Base-by-base conservation (phyloP, 2,329 filamentous ascomycete genomes). In the Phialophora tarda region DNA sequence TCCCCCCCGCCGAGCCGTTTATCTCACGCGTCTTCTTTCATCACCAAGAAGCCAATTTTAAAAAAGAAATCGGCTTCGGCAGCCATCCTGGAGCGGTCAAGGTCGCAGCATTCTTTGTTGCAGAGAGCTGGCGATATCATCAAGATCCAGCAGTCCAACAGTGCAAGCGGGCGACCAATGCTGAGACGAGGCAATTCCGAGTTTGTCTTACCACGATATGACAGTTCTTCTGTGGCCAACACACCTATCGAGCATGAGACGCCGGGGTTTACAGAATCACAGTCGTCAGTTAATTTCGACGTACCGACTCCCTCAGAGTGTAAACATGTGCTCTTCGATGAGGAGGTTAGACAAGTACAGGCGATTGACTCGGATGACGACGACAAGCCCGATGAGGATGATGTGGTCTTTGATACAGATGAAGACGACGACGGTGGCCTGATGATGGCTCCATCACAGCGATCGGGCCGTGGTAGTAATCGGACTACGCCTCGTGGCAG, bases 61-160 rank as follows among this genome's bases (percentile, higher is more conserved):
- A 98, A 98, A 81, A 98, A 97, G 83, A 88, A 93, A 71, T 97
- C 92, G 78, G 94, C 96, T 84, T 98, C 94, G 0, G 94, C 98
- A 78, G 86, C 96, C 50, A 97, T 98, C 87, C 85, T 98, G 8
- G 93, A 97, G 76, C 87, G 89, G 69, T 97, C 93, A 0, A 78
- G 97, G 7, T 96, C 93, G 1, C 89, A 92, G 1, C 94, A 93
- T 2, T 97, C 93, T 4, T 84, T 98, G 17, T 81, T 98, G 21
- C 94, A 96, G 78, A 92, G 96, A 78, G 93, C 93, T 6, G 91
- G 92, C 0, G 92, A 92, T 23, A 91, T 91, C 23, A 88, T 96
- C 12, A 90, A 94, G 75, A 91, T 93, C 32, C 92, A 96, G 75
- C 87, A 91, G 76, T 68, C 67, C n/a, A 84, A 83, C 65, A 81